A percentile compares a stretch with the other conserved stretches of the same genome.
Conservation (phyloP, 495 filamentous ascomycete genomes). For the Bombardia bombarda region DNA sequence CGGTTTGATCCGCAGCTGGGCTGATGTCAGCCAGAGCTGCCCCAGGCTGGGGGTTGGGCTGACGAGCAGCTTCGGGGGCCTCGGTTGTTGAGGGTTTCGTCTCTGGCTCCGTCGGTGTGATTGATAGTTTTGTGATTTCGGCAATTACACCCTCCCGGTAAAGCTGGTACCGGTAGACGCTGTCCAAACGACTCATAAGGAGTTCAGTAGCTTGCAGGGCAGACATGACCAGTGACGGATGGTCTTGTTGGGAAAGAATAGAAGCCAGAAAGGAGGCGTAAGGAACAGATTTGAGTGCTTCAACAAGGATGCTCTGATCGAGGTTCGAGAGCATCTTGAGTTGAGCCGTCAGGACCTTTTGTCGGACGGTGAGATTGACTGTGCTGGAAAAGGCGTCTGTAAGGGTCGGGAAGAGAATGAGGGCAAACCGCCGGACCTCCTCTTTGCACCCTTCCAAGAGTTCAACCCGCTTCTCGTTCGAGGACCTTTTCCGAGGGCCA, state of each 20-base stretch:
- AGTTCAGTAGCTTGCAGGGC: constrained; percentile 86
- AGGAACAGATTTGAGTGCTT: constrained; percentile 80
- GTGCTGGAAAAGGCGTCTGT: constrained; percentile 98
- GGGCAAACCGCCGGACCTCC: constrained; percentile 83
- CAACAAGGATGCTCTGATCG: constrained; percentile 72
- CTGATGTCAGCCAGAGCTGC: not conserved
- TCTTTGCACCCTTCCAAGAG: constrained; percentile 72
- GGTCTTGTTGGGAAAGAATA: constrained; percentile 93
- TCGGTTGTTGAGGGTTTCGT: constrained; percentile 1
- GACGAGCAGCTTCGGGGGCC: not conserved
- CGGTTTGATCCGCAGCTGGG: not conserved
- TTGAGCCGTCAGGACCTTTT: constrained; percentile 91
- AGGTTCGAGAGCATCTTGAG: constrained; percentile 98
- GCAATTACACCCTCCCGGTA: constrained; percentile 95
- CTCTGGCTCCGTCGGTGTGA: constrained; percentile 24
- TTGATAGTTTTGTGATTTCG: constrained; percentile 74
- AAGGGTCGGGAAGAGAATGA: constrained; percentile 91
- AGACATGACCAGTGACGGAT: constrained; percentile 74
- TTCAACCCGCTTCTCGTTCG: constrained; percentile 70
- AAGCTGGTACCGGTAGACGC: constrained; percentile 92
- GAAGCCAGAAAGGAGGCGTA: constrained; percentile 97
- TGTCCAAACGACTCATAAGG: constrained; percentile 70
- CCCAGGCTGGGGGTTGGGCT: constrained; percentile 4
- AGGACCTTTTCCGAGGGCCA: constrained; percentile 46
- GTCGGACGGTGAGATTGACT: constrained; percentile 93